These are phyloP conservation scores for Fusarium sp. DNA, from an alignment of 2,329 filamentous ascomycete genomes.

Conservation along the genomic window DNA sequence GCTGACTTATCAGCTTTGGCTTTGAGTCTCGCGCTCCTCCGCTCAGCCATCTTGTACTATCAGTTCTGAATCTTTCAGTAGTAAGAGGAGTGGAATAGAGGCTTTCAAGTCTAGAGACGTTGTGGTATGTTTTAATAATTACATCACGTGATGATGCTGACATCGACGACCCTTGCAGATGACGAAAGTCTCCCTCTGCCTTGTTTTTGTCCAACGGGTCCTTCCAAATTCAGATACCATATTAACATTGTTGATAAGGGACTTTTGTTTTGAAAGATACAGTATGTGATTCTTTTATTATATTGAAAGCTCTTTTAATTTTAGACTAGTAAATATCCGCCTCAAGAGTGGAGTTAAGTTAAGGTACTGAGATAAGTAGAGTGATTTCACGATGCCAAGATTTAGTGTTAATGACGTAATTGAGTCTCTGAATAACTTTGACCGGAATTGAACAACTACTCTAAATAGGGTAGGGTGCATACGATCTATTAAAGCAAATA, in stretches of 20 bases:
- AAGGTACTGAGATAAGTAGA: not conserved
- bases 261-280: too few relatives aligned
- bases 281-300: accelerated
- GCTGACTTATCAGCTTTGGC: not conserved
- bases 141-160: not conserved
- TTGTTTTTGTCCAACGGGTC: not conserved
- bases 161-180: not conserved
- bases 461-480: too few relatives aligned
- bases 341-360: too few relatives aligned
- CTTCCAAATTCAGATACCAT: not conserved
- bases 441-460: not conserved
- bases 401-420: not conserved
- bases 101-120: accelerated
- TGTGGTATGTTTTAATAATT: accelerated
- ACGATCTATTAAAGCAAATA: too few relatives aligned
- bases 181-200: not conserved
- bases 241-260: not conserved
- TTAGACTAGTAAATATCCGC: not conserved
- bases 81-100: too few relatives aligned
- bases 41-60: constrained; percentile 1
- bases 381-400: not conserved
- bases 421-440: not conserved
- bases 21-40: constrained; percentile 31
- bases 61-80: accelerated
- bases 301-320: accelerated